Conservation (phyloP, 768 basidiomycete genomes). For the Serendipita sp. region DNA sequence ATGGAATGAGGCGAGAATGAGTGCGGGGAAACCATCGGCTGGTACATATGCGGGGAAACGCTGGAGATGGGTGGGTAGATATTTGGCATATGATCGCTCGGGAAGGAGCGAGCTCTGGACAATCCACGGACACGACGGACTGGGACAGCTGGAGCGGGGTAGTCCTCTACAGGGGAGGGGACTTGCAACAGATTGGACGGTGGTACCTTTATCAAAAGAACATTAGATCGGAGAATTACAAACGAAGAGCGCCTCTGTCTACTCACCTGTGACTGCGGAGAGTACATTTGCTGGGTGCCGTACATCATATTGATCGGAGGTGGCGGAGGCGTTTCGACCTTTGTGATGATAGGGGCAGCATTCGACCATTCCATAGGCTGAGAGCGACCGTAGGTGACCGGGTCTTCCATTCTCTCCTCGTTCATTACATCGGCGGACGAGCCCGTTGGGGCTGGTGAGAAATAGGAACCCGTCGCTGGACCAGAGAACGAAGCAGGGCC, state of each 20-base stretch:
- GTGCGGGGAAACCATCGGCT: background rate
- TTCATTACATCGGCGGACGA: too few species aligned
- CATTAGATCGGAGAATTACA: background rate
- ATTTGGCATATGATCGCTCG: background rate
- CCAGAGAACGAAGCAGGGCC: background rate
- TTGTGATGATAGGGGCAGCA: background rate
- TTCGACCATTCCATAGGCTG: background rate
- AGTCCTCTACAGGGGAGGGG: background rate
- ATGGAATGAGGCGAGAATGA: background rate
- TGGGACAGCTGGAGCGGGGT: background rate
- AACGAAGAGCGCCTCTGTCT: background rate
- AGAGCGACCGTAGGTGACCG: too few species aligned
- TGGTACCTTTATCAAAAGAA: background rate
- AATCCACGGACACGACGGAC: background rate
- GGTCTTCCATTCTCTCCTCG: too few species aligned
- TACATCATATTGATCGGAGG: background rate
- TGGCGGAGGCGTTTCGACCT: conserved; percentile 1
- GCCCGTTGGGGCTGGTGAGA: background rate
- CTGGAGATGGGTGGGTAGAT: background rate
- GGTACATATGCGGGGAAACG: background rate
- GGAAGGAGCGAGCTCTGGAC: conserved; percentile 2
- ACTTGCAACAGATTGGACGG: background rate
- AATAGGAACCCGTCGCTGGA: background rate
- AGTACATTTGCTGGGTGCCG: background rate
- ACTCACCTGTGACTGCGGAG: background rate